These are phyloP conservation scores for Globisporangium yorkense DNA, from an alignment of 352 stramenopile genomes.

Conservation along the genomic window DNA sequence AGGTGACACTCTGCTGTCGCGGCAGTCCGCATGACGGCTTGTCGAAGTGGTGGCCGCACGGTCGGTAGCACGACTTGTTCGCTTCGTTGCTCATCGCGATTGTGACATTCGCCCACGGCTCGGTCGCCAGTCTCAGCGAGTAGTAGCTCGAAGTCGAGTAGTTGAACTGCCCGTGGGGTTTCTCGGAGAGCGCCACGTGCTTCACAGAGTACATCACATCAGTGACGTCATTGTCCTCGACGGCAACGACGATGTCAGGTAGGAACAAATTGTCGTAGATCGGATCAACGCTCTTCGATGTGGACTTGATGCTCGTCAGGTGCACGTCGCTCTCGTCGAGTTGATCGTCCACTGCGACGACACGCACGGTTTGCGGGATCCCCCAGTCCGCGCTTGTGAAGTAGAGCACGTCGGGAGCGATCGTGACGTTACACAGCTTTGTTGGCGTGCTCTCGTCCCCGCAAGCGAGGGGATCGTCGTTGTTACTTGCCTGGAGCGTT, in stretches of 20 bases:
- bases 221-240: conserved; percentile 63
- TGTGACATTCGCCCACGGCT: conserved; percentile 68
- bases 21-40: conserved; percentile 42
- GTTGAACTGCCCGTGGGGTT: conserved; percentile 10
- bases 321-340: conserved; percentile 68
- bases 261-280: conserved; percentile 57
- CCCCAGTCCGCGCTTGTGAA: conserved; percentile 56
- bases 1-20: conserved; percentile 59
- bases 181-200: conserved; percentile 35
- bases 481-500: conserved; percentile 1
- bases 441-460: conserved; percentile 10
- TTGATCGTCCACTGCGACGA: conserved; percentile 63
- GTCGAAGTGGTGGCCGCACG: conserved; percentile 67
- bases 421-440: conserved; percentile 62
- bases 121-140: conserved; percentile 37
- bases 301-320: conserved; percentile 42
- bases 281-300: conserved; percentile 35
- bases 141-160: conserved; percentile 32
- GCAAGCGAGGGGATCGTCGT: neutral
- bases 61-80: conserved; percentile 52
- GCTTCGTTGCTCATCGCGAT: conserved; percentile 75
- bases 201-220: conserved; percentile 45
- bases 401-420: conserved; percentile 36
- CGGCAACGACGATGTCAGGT: conserved; percentile 52
- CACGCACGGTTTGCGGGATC: conserved; percentile 53